Conservation (phyloP, 805 yeast species). For the Ogataea haglerorum region DNA sequence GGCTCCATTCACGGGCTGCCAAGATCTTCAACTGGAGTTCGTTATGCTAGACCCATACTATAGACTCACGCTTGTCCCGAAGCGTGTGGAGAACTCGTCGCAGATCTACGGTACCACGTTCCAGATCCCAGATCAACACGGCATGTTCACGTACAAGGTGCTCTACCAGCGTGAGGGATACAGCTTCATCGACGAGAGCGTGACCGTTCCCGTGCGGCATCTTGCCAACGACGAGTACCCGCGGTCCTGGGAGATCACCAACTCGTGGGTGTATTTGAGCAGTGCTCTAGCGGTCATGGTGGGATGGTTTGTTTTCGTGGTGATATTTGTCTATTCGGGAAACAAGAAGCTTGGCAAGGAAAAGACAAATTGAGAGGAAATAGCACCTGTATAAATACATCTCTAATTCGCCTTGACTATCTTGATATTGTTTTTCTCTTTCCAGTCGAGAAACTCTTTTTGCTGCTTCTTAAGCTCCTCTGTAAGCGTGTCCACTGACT, state of each 20-base stretch:
- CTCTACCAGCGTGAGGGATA: slow-evolving; percentile 78
- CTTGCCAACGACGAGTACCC: slow-evolving; percentile 93
- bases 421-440: slow-evolving; percentile 46
- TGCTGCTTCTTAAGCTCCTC: slow-evolving; percentile 40
- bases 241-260: slow-evolving; percentile 89
- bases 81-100: slow-evolving; percentile 36
- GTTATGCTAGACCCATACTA: slow-evolving; percentile 94
- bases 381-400: slow-evolving; percentile 5
- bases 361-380: slow-evolving; percentile 20
- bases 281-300: slow-evolving; percentile 64
- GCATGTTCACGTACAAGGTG: slow-evolving; percentile 83
- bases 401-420: slow-evolving; percentile 34
- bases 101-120: slow-evolving; percentile 56
- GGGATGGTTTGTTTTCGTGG: slow-evolving; percentile 78
- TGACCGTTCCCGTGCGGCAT: slow-evolving; percentile 83
- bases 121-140: slow-evolving; percentile 91
- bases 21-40: slow-evolving; percentile 77
- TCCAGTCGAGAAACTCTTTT: slow-evolving; percentile 46
- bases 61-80: slow-evolving; percentile 58
- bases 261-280: slow-evolving; percentile 86
- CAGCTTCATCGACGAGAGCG: slow-evolving; percentile 60
- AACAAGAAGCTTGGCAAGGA: slow-evolving; percentile 21
- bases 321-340: slow-evolving; percentile 49
- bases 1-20: slow-evolving; percentile 57
- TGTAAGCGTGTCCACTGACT: slow-evolving; percentile 37